phyloP scores from a whole-genome alignment of 2,329 filamentous ascomycete genomes.

The Hypoxylon sp. region DNA sequence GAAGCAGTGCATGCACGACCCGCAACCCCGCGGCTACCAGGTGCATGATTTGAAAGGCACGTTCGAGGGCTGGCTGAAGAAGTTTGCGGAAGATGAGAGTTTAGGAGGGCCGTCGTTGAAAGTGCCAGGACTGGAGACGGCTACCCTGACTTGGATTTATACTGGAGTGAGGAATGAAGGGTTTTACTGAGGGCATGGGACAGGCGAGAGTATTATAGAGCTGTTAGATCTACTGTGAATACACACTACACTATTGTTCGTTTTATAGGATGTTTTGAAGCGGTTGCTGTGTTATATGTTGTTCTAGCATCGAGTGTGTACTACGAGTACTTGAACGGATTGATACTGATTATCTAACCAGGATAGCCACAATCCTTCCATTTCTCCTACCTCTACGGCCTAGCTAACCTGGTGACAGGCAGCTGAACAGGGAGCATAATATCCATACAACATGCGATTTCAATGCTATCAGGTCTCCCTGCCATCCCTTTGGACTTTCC shows the following conservation, averaged over 20 bases:
- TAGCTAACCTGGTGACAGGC: not conserved
- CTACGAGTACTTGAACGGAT: not conserved
- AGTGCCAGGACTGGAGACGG: slow-evolving; percentile 51
- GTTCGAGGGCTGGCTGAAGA: slow-evolving; percentile 52
- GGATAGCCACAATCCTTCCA: not conserved
- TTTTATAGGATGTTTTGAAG: not conserved
- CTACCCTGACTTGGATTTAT: slow-evolving; percentile 54
- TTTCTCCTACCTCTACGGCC: not conserved
- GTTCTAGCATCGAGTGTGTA: too few species aligned
- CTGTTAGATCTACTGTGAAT: not conserved
- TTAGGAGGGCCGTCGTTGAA: slow-evolving; percentile 38
- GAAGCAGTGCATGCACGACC: slow-evolving; percentile 50
- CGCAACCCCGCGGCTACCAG: slow-evolving; percentile 50
- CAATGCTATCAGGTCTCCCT: not conserved
- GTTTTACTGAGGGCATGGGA: slow-evolving; percentile 17
- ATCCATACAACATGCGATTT: not conserved
- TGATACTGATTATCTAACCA: not conserved
- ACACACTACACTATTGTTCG: not conserved
- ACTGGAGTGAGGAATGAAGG: slow-evolving; percentile 44
- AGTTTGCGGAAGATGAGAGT: slow-evolving; percentile 41
- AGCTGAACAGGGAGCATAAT: not conserved
- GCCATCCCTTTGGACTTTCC: not conserved
- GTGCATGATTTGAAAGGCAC: slow-evolving; percentile 52
- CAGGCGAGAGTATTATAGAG: slow-evolving; percentile 2
- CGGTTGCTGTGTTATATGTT: not conserved